phyloP scores from a whole-genome alignment of 2,329 filamentous ascomycete genomes.

The Hypoxylon sp. region DNA sequence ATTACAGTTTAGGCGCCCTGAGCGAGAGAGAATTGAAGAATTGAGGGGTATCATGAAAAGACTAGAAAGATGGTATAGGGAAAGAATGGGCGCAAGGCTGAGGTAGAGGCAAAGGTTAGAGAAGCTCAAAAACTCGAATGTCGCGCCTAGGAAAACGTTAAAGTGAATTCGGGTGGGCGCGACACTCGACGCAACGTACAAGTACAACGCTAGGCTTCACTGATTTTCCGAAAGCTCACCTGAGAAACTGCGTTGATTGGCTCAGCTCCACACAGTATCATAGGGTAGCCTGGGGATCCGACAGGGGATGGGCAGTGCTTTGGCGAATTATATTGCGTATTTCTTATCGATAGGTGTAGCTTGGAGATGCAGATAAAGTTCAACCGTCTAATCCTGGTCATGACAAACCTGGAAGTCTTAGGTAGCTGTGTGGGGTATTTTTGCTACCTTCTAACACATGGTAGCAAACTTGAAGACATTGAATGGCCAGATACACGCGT shows the following conservation, averaged over 20 bases:
- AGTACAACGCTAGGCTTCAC: conserved; percentile 52
- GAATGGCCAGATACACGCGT: background rate
- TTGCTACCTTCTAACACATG: background rate
- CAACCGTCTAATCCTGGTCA: background rate
- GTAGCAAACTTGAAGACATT: too few relatives aligned
- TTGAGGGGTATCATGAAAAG: conserved; percentile 49
- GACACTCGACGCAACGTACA: conserved; percentile 48
- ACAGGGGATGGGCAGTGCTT: background rate
- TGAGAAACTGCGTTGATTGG: conserved; percentile 41
- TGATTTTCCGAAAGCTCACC: conserved; percentile 44
- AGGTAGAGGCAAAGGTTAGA: conserved; percentile 13
- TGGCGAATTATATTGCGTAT: conserved; percentile 12
- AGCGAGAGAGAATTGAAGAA: conserved; percentile 34
- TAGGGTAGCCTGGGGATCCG: background rate
- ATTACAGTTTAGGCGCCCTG: conserved; percentile 1
- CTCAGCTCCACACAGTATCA: background rate
- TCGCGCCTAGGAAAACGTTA: conserved; percentile 36
- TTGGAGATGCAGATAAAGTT: background rate
- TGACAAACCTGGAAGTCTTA: background rate
- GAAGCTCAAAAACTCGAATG: conserved; percentile 44
- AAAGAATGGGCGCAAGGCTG: conserved; percentile 35
- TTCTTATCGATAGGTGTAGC: conserved; percentile 1
- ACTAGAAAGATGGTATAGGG: conserved; percentile 37
- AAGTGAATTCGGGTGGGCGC: conserved; percentile 43
- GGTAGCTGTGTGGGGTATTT: background rate